phyloP scores from a whole-genome alignment of 1,139 yeast genomes.

The Kodamaea sp. region DNA sequence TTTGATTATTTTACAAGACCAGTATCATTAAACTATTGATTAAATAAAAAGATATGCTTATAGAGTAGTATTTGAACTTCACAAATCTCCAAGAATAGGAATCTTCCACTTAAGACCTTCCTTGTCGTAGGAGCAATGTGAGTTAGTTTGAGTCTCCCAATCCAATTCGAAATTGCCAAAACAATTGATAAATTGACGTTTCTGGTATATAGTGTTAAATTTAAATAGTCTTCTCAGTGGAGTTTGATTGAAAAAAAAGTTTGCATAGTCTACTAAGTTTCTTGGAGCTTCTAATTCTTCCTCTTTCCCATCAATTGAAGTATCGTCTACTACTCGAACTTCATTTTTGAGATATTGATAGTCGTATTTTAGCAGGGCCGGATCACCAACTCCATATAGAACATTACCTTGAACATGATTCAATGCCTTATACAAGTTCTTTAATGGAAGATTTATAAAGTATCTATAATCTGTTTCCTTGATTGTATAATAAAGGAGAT shows the following conservation, averaged over 20 bases:
- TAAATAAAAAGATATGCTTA: too few relatives aligned
- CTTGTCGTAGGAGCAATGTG: constrained; percentile 32
- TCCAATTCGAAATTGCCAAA: constrained; percentile 42
- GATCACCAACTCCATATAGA: constrained; percentile 34
- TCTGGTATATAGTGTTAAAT: constrained; percentile 46
- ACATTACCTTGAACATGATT: constrained; percentile 33
- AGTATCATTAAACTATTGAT: too few relatives aligned
- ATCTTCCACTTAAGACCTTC: constrained; percentile 53
- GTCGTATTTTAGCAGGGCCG: constrained; percentile 20
- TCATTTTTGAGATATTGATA: constrained; percentile 21
- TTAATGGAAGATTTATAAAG: constrained; percentile 42
- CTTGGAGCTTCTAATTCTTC: constrained; percentile 3
- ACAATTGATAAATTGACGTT: constrained; percentile 44
- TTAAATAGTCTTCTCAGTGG: constrained; percentile 40
- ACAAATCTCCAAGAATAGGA: constrained; percentile 44
- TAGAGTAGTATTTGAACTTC: constrained; percentile 1
- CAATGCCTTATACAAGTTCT: constrained; percentile 42
- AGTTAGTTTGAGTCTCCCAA: constrained; percentile 20
- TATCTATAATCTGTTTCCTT: constrained; percentile 40
- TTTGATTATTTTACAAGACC: too few relatives aligned
- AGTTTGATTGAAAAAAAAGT: constrained; percentile 36
- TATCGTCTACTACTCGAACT: constrained; percentile 7
- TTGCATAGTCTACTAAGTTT: constrained; percentile 20
- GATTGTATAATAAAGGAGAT: constrained; percentile 39
- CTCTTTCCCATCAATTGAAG: background rate